phyloP scores from a whole-genome alignment of 768 basidiomycete species.

The Hysterangium stoloniferum region DNA sequence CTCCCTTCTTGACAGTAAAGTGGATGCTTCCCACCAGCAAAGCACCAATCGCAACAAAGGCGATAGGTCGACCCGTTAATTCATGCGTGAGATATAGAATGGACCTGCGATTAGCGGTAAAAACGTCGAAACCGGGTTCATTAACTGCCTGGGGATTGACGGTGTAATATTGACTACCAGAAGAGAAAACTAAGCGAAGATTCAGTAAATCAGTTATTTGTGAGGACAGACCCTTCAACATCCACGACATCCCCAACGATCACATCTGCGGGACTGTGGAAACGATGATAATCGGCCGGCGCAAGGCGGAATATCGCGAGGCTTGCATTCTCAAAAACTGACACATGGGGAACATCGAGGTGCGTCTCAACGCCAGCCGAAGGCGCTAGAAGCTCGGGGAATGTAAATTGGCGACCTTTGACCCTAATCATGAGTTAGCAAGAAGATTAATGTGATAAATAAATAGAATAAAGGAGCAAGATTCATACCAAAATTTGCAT shows the following conservation, averaged over 20 bases:
- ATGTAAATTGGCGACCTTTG: slow-evolving; percentile 65
- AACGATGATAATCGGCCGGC: slow-evolving; percentile 76
- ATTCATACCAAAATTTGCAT: slow-evolving; percentile 55
- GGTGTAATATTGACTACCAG: slow-evolving; percentile 14
- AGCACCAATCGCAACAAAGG: slow-evolving; percentile 71
- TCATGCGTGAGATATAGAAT: slow-evolving; percentile 44
- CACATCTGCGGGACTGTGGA: slow-evolving; percentile 60
- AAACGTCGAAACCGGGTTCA: slow-evolving; percentile 53
- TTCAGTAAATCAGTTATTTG: slow-evolving; percentile 19
- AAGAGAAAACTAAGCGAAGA: neutral
- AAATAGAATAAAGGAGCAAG: neutral
- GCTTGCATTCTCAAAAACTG: slow-evolving; percentile 35
- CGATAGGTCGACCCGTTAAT: slow-evolving; percentile 41
- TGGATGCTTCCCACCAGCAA: slow-evolving; percentile 71
- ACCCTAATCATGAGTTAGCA: slow-evolving; percentile 31
- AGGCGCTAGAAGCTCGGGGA: slow-evolving; percentile 44
- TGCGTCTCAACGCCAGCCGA: slow-evolving; percentile 29
- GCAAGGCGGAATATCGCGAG: slow-evolving; percentile 71
- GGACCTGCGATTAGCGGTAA: slow-evolving; percentile 56
- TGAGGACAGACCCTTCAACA: slow-evolving; percentile 32
- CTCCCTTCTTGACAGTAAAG: slow-evolving; percentile 51
- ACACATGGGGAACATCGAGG: slow-evolving; percentile 30
- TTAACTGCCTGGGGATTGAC: slow-evolving; percentile 80
- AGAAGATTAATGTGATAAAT: neutral
- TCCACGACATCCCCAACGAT: slow-evolving; percentile 35